phyloP scores from a whole-genome alignment of 768 basidiomycete species.

The Suillus americanus region DNA sequence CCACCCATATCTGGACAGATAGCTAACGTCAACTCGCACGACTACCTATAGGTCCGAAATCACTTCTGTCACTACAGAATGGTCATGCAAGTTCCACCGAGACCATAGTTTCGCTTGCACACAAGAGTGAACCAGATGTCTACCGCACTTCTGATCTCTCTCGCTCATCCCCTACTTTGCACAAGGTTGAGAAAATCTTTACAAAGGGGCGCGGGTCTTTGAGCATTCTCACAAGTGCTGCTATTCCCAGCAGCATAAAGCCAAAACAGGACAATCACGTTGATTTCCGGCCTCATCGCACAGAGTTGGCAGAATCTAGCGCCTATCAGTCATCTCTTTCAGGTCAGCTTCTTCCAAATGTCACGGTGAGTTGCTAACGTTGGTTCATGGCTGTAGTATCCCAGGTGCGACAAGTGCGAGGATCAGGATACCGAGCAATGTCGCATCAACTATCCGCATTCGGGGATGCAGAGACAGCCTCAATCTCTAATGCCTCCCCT shows the following conservation, averaged over 20 bases:
- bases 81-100: neutral
- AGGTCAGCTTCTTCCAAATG: conserved; percentile 17
- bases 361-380: conserved; percentile 5
- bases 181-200: conserved; percentile 35
- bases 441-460: conserved; percentile 16
- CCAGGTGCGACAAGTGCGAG: conserved; percentile 15
- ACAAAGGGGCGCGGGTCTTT: conserved; percentile 32
- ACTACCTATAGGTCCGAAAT: neutral
- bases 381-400: conserved; percentile 15
- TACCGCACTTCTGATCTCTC: neutral
- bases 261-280: conserved; percentile 12
- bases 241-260: conserved; percentile 9
- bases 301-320: conserved; percentile 11
- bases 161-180: conserved; percentile 27
- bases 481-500: conserved; percentile 14
- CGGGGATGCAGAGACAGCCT: conserved; percentile 24
- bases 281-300: conserved; percentile 17
- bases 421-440: conserved; percentile 5
- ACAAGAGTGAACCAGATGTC: neutral
- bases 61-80: neutral
- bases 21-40: conserved; percentile 2
- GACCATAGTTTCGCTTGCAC: neutral
- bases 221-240: conserved; percentile 25
- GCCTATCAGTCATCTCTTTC: conserved; percentile 19
- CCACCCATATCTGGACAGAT: neutral